Percentiles rank a stretch among this genome's conserved stretches.
These are phyloP conservation scores for Clohesyomyces aquaticus DNA, from an alignment of 495 filamentous ascomycete species.

Conservation along the genomic window DNA sequence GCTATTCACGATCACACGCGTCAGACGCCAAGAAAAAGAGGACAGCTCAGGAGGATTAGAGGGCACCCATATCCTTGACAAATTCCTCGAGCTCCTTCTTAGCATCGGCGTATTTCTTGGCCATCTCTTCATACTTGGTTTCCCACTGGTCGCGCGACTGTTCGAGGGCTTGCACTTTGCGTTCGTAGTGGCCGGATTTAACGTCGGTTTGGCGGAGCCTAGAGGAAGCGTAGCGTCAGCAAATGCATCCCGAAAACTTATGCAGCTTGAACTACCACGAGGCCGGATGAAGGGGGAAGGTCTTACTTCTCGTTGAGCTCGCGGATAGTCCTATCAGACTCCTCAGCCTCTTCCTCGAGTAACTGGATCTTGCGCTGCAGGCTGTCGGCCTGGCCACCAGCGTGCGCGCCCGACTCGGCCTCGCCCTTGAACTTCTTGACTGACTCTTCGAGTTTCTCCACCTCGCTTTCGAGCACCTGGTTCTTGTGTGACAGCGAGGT, in stretches of 20 bases:
- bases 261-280: not conserved
- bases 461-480: conserved; percentile 79
- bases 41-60: conserved; percentile 58
- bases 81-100: conserved; percentile 93
- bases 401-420: conserved; percentile 71
- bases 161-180: conserved; percentile 97
- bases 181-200: conserved; percentile 98
- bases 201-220: conserved; percentile 98
- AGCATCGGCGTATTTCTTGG: conserved; percentile 78
- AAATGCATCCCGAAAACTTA: not conserved
- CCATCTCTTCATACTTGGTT: conserved; percentile 93
- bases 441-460: conserved; percentile 81
- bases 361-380: conserved; percentile 90
- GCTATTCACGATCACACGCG: conserved; percentile 14
- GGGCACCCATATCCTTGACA: conserved; percentile 83
- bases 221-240: conserved; percentile 19
- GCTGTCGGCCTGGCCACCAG: conserved; percentile 83
- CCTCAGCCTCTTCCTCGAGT: conserved; percentile 95
- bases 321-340: conserved; percentile 88
- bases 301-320: conserved; percentile 98
- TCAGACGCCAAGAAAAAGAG: conserved; percentile 16
- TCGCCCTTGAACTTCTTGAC: conserved; percentile 79
- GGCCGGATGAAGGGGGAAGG: not conserved
- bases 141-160: conserved; percentile 88
- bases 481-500: conserved; percentile 92